Percentiles rank a stretch among this genome's conserved stretches.
phyloP scores from a whole-genome alignment of 2,329 filamentous ascomycete species.

The Diaporthe capsici region DNA sequence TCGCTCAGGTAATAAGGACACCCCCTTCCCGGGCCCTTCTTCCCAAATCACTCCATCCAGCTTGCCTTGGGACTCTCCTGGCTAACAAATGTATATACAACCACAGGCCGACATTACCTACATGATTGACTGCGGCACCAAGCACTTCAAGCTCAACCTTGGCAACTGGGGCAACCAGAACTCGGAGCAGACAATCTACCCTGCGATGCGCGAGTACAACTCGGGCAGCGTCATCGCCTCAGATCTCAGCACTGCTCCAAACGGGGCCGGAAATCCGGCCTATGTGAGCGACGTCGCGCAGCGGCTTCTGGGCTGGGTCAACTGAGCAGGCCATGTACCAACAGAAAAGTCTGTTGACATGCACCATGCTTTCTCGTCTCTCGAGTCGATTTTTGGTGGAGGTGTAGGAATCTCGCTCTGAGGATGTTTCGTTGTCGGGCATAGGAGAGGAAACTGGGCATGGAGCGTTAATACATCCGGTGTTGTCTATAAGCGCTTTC shows the following conservation, averaged over 20 bases:
- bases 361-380: too few species aligned
- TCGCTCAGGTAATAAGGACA: constrained; percentile 48
- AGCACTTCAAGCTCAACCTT: constrained; percentile 50
- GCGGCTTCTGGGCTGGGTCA: constrained; percentile 28
- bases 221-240: constrained; percentile 53
- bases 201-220: constrained; percentile 57
- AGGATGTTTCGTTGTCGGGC: background rate
- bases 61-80: background rate
- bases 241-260: constrained; percentile 52
- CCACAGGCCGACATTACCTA: constrained; percentile 13
- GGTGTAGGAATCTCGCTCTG: background rate
- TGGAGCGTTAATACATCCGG: background rate
- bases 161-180: constrained; percentile 48
- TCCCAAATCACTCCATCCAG: too few species aligned
- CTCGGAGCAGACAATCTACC: constrained; percentile 53
- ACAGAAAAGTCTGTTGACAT: too few species aligned
- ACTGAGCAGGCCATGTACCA: background rate
- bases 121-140: constrained; percentile 44
- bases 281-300: constrained; percentile 35
- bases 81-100: background rate
- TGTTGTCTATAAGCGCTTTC: background rate
- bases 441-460: background rate
- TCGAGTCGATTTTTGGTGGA: background rate
- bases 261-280: constrained; percentile 27
- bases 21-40: too few species aligned